A percentile compares a stretch with the other conserved stretches of the same genome.
phyloP scores from a whole-genome alignment of 345 rosid genomes.

The Moricandia arvensis region DNA sequence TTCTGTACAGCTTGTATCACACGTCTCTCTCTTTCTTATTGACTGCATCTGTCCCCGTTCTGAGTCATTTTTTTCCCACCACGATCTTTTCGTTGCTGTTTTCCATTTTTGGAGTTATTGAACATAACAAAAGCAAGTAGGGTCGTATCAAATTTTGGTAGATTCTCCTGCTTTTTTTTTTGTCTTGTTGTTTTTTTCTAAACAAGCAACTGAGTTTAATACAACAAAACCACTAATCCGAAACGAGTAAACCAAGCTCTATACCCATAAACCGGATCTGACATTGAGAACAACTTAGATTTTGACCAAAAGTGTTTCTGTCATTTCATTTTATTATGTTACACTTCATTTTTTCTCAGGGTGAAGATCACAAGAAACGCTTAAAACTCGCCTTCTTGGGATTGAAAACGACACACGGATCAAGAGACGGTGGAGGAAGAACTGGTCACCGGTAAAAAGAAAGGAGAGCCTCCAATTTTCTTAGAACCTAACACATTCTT shows the following conservation, averaged over 20 bases:
- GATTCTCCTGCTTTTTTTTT: slow-evolving; percentile 1
- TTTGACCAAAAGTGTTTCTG: not conserved
- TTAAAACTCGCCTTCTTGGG: slow-evolving; percentile 36
- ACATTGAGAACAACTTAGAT: not conserved
- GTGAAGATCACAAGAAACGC: slow-evolving; percentile 36
- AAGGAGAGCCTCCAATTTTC: slow-evolving; percentile 54
- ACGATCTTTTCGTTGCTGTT: slow-evolving; percentile 23
- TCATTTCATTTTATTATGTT: slow-evolving; percentile 10
- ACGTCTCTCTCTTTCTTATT: slow-evolving; percentile 17
- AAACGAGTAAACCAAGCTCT: not conserved
- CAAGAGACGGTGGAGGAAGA: slow-evolving; percentile 1
- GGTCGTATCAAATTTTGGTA: slow-evolving; percentile 10
- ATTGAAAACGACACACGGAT: not conserved
- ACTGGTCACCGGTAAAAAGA: slow-evolving; percentile 37
- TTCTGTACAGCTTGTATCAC: slow-evolving; percentile 30
- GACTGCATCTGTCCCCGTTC: slow-evolving; percentile 20
- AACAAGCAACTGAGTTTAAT: not conserved
- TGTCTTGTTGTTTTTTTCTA: not conserved
- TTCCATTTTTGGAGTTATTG: slow-evolving; percentile 28
- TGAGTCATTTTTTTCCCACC: slow-evolving; percentile 22
- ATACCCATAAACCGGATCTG: not conserved
- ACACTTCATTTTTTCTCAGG: not conserved
- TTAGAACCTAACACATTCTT: slow-evolving; percentile 61
- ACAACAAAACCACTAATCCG: slow-evolving; percentile 6
- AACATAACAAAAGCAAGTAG: slow-evolving; percentile 19